Percentiles rank a stretch among this genome's conserved stretches.
Conservation (phyloP, 2,329 filamentous ascomycete genomes). For the Chaetomium sp. region DNA sequence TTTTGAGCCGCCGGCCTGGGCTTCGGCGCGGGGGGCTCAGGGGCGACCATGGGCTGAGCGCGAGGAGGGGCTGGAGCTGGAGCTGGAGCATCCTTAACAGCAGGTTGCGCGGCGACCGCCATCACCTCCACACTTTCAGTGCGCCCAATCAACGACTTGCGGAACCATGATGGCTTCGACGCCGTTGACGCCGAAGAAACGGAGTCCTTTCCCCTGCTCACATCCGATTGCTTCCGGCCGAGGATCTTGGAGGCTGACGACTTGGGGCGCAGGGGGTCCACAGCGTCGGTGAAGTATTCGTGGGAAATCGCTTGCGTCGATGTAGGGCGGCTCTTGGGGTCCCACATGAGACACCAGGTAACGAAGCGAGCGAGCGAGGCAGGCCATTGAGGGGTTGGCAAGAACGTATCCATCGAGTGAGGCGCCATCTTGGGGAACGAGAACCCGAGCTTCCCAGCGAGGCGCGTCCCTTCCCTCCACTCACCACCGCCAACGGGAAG, state of each 20-base stretch:
- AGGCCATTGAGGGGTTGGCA: constrained; percentile 89
- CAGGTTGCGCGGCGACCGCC: constrained; percentile 33
- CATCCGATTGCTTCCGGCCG: constrained; percentile 83
- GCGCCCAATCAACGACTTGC: constrained; percentile 83
- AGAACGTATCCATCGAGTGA: constrained; percentile 89
- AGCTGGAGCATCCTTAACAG: constrained; percentile 38
- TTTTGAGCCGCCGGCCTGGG: constrained; percentile 58
- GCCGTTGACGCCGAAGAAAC: constrained; percentile 52
- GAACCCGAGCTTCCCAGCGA: constrained; percentile 94
- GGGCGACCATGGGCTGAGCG: constrained; percentile 23
- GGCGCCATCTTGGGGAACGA: constrained; percentile 99
- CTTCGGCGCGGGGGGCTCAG: constrained; percentile 38
- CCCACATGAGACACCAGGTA: constrained; percentile 99
- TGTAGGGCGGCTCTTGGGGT: constrained; percentile 84
- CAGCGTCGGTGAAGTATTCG: constrained; percentile 88
- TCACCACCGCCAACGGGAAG: constrained; percentile 86
- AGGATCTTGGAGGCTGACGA: constrained; percentile 78
- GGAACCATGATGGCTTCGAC: constrained; percentile 92
- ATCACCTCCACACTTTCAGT: constrained; percentile 61
- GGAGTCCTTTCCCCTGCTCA: constrained; percentile 63
- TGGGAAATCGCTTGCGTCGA: constrained; percentile 91
- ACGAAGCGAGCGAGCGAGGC: constrained; percentile 83
- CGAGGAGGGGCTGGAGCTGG: constrained; percentile 25
- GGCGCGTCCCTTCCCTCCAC: constrained; percentile 88
- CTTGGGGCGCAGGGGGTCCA: constrained; percentile 88